Conservation (phyloP, 1,139 yeast species). For the Diutina sp. region DNA sequence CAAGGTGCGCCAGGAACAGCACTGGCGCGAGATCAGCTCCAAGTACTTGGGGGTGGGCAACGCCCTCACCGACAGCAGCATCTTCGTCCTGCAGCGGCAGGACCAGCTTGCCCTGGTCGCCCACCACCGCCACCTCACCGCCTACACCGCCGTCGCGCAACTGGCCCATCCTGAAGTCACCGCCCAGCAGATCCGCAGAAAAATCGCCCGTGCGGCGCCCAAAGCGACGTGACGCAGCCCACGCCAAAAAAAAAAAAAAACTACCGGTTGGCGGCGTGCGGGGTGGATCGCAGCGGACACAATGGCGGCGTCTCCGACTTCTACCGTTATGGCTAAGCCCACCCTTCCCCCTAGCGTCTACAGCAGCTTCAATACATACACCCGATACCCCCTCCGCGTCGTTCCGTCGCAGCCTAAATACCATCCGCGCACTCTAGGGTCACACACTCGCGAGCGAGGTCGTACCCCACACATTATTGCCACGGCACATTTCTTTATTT, state of each 20-base stretch:
- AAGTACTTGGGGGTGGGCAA: constrained; percentile 64
- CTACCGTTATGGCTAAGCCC: background rate
- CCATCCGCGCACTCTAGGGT: too few species aligned
- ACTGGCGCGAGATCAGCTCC: constrained; percentile 45
- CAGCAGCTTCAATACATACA: background rate
- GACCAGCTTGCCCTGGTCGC: constrained; percentile 66
- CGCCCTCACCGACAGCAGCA: constrained; percentile 46
- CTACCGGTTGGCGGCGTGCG: background rate
- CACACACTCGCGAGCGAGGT: too few species aligned
- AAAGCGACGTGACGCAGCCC: background rate
- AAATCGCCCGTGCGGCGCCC: constrained; percentile 17
- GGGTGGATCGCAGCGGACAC: background rate
- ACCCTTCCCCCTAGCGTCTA: background rate
- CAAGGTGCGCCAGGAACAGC: constrained; percentile 52
- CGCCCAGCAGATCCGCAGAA: constrained; percentile 42
- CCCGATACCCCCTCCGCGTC: background rate
- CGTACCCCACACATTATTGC: too few species aligned
- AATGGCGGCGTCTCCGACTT: background rate
- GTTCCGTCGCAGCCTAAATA: too few species aligned
- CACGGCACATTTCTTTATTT: too few species aligned
- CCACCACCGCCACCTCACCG: constrained; percentile 55
- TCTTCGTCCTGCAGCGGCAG: constrained; percentile 47
- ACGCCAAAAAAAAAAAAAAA: too few species aligned
- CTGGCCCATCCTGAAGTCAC: constrained; percentile 39
- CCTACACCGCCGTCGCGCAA: constrained; percentile 53